Evolutionary conservation across 1,284 basidiomycete genomes (phyloP).

Genomic region (Ustilago lituana): DNA sequence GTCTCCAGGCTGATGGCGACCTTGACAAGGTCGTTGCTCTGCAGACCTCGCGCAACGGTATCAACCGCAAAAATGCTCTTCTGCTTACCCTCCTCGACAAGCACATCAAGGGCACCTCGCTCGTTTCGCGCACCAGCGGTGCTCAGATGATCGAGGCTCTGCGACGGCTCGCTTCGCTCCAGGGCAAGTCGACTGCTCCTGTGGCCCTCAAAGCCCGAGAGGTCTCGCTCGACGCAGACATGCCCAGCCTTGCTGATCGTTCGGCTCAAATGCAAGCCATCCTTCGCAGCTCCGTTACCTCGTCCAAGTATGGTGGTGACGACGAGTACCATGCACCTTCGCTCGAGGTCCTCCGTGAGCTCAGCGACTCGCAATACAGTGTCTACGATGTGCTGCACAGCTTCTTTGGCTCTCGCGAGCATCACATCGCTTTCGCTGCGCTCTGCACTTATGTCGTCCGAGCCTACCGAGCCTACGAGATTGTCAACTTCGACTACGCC

Average conservation of each 20-base stretch:
- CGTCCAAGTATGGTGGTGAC: constrained; percentile 84
- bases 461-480: constrained; percentile 92
- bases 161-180: constrained; percentile 75
- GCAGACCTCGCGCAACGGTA: constrained; percentile 94
- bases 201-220: constrained; percentile 91
- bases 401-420: constrained; percentile 83
- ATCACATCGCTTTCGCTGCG: constrained; percentile 83
- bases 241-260: constrained; percentile 96
- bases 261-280: constrained; percentile 92
- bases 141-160: constrained; percentile 58
- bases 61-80: constrained; percentile 89
- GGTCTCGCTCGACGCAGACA: constrained; percentile 91
- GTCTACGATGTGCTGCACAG: constrained; percentile 96
- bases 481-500: constrained; percentile 89
- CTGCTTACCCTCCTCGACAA: constrained; percentile 85
- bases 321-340: constrained; percentile 74
- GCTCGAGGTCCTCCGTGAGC: constrained; percentile 85
- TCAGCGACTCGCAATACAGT: constrained; percentile 94
- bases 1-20: constrained; percentile 90
- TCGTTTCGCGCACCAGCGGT: constrained; percentile 51
- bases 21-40: constrained; percentile 87
- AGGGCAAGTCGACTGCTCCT: constrained; percentile 70
- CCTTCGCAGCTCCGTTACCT: constrained; percentile 85
- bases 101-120: constrained; percentile 58
- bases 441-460: constrained; percentile 95